Conservation (phyloP, 345 rosid species). For the Dimocarpus longan region DNA sequence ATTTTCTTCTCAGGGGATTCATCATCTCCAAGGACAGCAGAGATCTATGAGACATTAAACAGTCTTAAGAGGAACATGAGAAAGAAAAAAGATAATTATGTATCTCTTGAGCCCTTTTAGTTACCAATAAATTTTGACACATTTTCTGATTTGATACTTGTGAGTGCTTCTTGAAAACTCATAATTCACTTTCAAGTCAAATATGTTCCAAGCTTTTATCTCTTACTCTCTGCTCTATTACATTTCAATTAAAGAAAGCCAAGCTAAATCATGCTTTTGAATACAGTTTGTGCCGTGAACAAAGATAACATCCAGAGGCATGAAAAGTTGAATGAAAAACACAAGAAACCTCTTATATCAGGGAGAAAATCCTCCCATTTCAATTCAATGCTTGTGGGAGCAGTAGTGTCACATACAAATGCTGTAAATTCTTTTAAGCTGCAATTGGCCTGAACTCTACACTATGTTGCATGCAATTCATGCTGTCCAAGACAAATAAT, state of each 20-base stretch:
- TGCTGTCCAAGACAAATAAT: background rate
- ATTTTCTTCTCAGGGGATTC: constrained; percentile 66
- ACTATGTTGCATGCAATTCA: constrained; percentile 1
- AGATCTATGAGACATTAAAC: constrained; percentile 46
- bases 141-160: background rate
- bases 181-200: no score
- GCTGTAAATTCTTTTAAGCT: background rate
- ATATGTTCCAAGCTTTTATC: background rate
- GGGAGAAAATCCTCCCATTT: background rate
- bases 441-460: background rate
- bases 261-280: background rate
- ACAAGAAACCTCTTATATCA: background rate
- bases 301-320: background rate
- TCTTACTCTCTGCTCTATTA: background rate
- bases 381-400: background rate
- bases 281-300: background rate
- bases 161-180: background rate
- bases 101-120: background rate
- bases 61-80: constrained; percentile 45
- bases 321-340: background rate
- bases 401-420: background rate
- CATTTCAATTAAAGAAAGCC: background rate
- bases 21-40: constrained; percentile 40
- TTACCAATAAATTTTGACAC: no score
- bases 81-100: constrained; percentile 29